These are phyloP conservation scores for Malassezia caprae DNA, from an alignment of 1,284 basidiomycete genomes.

Conservation along the genomic window DNA sequence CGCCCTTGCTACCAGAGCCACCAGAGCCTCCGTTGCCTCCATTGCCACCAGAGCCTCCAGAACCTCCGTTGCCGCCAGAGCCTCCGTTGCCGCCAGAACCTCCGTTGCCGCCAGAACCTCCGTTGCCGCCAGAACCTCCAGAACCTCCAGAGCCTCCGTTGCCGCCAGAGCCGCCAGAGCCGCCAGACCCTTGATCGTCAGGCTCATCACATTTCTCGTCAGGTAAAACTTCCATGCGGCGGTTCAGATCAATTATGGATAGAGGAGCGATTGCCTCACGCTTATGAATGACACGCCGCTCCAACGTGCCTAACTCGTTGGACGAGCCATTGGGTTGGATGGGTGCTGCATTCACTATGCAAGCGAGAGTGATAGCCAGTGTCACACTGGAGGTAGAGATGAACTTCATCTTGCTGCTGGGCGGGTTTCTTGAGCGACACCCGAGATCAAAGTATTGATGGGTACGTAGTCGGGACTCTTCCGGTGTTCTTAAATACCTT, in stretches of 20 bases:
- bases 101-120: neutral
- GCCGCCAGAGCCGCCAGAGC: slow-evolving; percentile 1
- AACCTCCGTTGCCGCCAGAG: neutral
- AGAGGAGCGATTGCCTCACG: neutral
- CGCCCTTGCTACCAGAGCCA: slow-evolving; percentile 1
- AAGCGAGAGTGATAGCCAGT: slow-evolving; percentile 7
- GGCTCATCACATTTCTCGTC: slow-evolving; percentile 1
- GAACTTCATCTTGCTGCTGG: slow-evolving; percentile 12
- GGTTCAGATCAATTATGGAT: neutral
- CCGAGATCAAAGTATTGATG: neutral
- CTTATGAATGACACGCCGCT: neutral
- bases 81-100: slow-evolving; percentile 1
- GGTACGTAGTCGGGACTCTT: neutral
- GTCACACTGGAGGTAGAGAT: slow-evolving; percentile 8
- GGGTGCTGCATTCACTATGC: neutral
- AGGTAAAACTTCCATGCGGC: neutral
- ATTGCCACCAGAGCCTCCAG: slow-evolving; percentile 2
- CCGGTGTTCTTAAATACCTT: neutral
- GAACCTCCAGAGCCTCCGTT: slow-evolving; percentile 2
- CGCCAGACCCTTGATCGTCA: neutral
- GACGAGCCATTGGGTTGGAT: neutral
- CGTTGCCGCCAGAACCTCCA: neutral
- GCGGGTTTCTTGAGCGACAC: neutral
- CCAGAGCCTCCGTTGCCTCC: slow-evolving; percentile 6
- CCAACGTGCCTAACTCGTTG: neutral